Conservation (phyloP, 495 filamentous ascomycete genomes). For the Xanthoparmelia taractica region DNA sequence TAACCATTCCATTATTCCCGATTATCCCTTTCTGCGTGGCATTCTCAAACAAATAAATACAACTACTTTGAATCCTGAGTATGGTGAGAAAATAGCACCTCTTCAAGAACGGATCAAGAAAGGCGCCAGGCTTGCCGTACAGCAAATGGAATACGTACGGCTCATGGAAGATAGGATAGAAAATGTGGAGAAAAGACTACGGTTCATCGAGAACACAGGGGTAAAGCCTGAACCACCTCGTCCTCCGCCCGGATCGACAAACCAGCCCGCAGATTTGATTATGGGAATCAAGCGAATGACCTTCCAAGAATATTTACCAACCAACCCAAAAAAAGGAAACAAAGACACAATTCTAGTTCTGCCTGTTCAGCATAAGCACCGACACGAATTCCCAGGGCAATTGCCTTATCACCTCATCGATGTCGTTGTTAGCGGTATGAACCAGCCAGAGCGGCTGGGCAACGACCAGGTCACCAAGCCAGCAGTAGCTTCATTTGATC, state of each 20-base stretch:
- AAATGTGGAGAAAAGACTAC: background rate
- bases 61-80: too few species aligned
- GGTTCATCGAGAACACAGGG: background rate
- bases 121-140: background rate
- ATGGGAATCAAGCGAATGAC: background rate
- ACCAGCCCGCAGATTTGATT: background rate
- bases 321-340: background rate
- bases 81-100: too few species aligned
- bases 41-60: too few species aligned
- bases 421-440: background rate
- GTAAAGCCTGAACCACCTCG: too few species aligned
- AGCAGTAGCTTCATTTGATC: background rate
- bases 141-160: background rate
- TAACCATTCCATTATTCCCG: too few species aligned
- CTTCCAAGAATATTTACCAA: background rate
- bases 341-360: background rate
- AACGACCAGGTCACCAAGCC: background rate
- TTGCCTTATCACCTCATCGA: background rate
- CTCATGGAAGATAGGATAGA: conserved; percentile 10
- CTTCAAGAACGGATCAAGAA: conserved; percentile 9
- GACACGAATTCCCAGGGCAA: background rate
- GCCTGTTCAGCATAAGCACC: background rate
- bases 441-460: background rate
- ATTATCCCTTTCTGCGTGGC: too few species aligned
- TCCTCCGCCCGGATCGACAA: background rate